Evolutionary conservation across 345 rosid genomes (phyloP), one percentile per base, ranked within the genome.

Genomic region (Dovyalis caffra): DNA sequence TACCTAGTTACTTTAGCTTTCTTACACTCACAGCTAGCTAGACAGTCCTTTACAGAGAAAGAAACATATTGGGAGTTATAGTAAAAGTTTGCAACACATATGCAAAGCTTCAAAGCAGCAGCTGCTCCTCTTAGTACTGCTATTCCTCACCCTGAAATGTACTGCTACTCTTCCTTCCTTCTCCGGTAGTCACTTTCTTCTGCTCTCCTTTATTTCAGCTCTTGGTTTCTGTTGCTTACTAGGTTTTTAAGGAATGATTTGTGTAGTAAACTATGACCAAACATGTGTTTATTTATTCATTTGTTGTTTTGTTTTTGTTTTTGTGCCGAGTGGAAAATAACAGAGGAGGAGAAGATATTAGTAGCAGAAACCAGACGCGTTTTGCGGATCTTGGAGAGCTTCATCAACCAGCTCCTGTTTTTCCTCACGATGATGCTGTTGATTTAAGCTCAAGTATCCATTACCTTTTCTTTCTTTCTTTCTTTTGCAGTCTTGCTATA

Each of bases 21-120:
- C 16, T 43, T 43, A 4, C 7, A 16, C 23, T 16, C 56, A 6
- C 37, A 34, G 7, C 37, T 49, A 20, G 23, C 56, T 49, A 1
- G n/a, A 49, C 56, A 0, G n/a, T 20, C 7, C 56, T 49, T 49
- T 26, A 58, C 25, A 3, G 64, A 26, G 33, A 26, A 12, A 4
- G 1, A 23, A 60, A 60, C 64, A 16, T 49, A 6, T 6, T 6
- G n/a, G 56, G 56, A 6, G 56, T 49, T 2, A n/a, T 49, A 20
- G n/a, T 49, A 49, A 49, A 47, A 20, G 56, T 6, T 1, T 18
- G 56, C 8, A 16, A 37, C 8, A 21, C 77, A 33, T 57, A 90
- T 93, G 96, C 98, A 94, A 81, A 83, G 91, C 92, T 92, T 92
- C 91, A 87, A 88, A 80, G 78, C 89, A 23, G 77, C 80, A 10